A percentile compares a stretch with the other conserved stretches of the same genome.
Conservation (phyloP, 768 basidiomycete genomes). For the Glaciozyma martinii region DNA sequence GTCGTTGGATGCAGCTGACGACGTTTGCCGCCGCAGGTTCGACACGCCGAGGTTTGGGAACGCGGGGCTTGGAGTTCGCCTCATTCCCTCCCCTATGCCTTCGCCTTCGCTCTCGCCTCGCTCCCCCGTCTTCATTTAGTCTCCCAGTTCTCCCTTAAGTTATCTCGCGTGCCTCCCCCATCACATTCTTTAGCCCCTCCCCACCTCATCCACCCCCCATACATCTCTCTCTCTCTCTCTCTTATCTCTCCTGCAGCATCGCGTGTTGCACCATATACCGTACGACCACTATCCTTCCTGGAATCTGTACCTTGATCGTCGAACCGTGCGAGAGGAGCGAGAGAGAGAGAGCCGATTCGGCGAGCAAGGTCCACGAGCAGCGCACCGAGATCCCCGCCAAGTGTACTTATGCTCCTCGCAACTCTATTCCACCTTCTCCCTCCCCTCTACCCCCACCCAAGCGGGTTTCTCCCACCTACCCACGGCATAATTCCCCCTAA, state of each 20-base stretch:
- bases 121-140: slow-evolving; percentile 23
- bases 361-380: too few species aligned
- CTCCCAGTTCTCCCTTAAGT: neutral
- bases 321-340: too few species aligned
- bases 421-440: neutral
- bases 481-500: slow-evolving; percentile 68
- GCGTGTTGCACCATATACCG: too few species aligned
- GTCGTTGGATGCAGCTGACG: neutral
- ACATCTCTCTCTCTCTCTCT: too few species aligned
- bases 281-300: too few species aligned
- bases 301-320: too few species aligned
- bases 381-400: too few species aligned
- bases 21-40: neutral
- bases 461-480: slow-evolving; percentile 52
- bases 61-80: slow-evolving; percentile 4
- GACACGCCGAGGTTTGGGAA: neutral
- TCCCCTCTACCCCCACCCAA: neutral
- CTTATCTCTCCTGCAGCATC: too few species aligned
- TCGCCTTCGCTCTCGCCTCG: slow-evolving; percentile 5
- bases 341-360: too few species aligned
- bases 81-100: slow-evolving; percentile 29
- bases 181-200: too few species aligned
- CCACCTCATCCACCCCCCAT: too few species aligned
- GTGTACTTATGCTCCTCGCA: too few species aligned
- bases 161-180: neutral